These are phyloP conservation scores for Pichia inconspicua DNA, from an alignment of 1,139 yeast genomes.

Conservation along the genomic window DNA sequence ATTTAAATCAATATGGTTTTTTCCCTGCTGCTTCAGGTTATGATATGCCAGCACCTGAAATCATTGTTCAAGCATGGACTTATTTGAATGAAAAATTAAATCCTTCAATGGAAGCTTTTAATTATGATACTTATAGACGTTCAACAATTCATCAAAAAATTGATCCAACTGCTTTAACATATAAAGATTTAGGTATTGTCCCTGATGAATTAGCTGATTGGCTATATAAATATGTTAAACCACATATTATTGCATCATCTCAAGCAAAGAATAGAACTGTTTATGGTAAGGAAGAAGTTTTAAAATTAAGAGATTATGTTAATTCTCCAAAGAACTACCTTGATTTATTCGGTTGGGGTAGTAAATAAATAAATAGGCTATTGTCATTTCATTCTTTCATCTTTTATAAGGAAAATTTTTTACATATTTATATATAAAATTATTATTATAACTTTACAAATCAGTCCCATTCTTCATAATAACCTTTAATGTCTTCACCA, in stretches of 20 bases:
- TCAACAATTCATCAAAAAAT: constrained; percentile 61
- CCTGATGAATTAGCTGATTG: constrained; percentile 64
- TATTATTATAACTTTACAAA: background rate
- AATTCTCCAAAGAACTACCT: constrained; percentile 27
- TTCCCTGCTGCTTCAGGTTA: constrained; percentile 47
- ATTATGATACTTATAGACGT: constrained; percentile 73
- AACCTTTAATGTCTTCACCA: constrained; percentile 53
- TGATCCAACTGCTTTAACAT: constrained; percentile 56
- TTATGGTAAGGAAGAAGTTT: constrained; percentile 28
- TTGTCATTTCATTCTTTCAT: background rate
- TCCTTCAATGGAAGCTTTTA: constrained; percentile 60
- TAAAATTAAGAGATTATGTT: constrained; percentile 28
- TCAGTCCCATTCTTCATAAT: constrained; percentile 24
- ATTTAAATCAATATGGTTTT: constrained; percentile 40
- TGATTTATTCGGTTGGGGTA: constrained; percentile 23
- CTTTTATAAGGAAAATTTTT: background rate
- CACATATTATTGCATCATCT: constrained; percentile 28
- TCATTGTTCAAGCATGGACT: constrained; percentile 24
- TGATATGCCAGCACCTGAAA: constrained; percentile 48
- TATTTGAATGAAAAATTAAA: constrained; percentile 35
- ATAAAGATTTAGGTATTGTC: constrained; percentile 66
- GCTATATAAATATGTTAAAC: constrained; percentile 52
- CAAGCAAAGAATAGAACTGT: constrained; percentile 30
- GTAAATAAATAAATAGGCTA: background rate
- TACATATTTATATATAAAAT: background rate